Conservation (phyloP, 2,329 filamentous ascomycete genomes). For the Neonectria magnoliae region DNA sequence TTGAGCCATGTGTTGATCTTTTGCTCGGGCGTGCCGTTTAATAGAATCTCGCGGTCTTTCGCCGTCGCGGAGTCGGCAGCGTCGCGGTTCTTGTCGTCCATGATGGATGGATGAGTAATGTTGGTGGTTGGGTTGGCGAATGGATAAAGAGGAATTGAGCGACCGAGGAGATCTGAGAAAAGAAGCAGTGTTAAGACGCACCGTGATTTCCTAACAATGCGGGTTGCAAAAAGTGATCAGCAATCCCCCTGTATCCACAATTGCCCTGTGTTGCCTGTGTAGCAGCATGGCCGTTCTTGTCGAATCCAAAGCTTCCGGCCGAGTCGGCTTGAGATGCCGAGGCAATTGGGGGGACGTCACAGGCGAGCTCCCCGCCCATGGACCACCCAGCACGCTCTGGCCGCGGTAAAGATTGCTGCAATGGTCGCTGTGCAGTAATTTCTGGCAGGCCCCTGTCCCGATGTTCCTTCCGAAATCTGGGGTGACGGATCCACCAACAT, state of each 20-base stretch:
- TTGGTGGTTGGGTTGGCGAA: not conserved
- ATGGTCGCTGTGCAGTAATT: not conserved
- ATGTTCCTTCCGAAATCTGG: conserved; percentile 20
- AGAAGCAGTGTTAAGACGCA: not conserved
- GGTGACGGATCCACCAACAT: conserved; percentile 14
- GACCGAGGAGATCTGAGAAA: not conserved
- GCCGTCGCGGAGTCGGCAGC: conserved; percentile 2
- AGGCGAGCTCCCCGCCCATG: conserved; percentile 1
- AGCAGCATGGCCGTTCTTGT: not conserved
- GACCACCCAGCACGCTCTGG: not conserved
- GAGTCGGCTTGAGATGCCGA: conserved; percentile 17
- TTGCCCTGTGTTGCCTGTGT: not conserved
- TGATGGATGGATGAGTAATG: not conserved
- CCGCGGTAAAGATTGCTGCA: not conserved
- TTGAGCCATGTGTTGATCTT: conserved; percentile 47
- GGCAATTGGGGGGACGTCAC: conserved; percentile 13
- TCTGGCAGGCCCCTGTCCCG: not conserved
- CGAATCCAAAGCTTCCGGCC: not conserved
- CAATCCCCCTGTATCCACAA: not conserved
- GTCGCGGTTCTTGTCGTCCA: conserved; percentile 21
- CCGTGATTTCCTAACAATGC: not conserved
- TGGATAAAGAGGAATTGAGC: not conserved
- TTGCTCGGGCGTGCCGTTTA: conserved; percentile 46
- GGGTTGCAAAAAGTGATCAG: not conserved
- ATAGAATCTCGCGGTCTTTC: conserved; percentile 30